Evolutionary conservation across 768 basidiomycete genomes (phyloP).

Genomic region (Filobasidium floriforme): DNA sequence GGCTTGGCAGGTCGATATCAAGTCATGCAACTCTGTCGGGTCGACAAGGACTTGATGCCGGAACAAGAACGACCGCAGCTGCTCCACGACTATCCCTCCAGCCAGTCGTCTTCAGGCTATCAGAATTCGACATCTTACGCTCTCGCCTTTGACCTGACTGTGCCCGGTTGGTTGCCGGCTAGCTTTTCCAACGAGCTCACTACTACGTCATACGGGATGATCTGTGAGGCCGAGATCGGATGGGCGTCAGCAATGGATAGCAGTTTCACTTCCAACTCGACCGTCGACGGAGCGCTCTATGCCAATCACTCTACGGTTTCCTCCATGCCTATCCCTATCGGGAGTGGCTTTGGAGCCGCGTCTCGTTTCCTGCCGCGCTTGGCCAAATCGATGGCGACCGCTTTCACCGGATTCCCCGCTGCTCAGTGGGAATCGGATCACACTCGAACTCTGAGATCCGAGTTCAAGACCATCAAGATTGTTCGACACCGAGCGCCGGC

Average conservation of each 20-base stretch:
- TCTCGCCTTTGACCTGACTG: conserved; percentile 66
- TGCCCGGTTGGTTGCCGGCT: conserved; percentile 84
- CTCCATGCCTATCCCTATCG: conserved; percentile 20
- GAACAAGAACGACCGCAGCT: conserved; percentile 16
- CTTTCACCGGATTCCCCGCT: conserved; percentile 6
- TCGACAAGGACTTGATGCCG: conserved; percentile 55
- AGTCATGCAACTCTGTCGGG: conserved; percentile 59
- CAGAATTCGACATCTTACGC: conserved; percentile 61
- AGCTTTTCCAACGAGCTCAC: conserved; percentile 29
- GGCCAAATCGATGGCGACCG: conserved; percentile 16
- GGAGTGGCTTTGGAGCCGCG: not conserved
- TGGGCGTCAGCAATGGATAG: conserved; percentile 23
- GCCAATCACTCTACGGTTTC: not conserved
- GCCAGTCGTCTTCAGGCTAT: conserved; percentile 46
- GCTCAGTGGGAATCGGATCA: not conserved
- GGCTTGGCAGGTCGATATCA: conserved; percentile 53
- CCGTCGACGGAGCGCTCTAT: not conserved
- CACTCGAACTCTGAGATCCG: conserved; percentile 4
- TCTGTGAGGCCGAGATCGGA: conserved; percentile 27
- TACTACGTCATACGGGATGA: conserved; percentile 31
- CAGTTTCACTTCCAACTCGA: not conserved
- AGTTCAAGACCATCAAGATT: conserved; percentile 15
- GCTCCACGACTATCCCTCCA: conserved; percentile 25
- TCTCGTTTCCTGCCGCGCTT: conserved; percentile 20
- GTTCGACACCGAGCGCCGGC: conserved; percentile 19